phyloP scores from a whole-genome alignment of 2,329 filamentous ascomycete species.

The Colletotrichum noveboracense region DNA sequence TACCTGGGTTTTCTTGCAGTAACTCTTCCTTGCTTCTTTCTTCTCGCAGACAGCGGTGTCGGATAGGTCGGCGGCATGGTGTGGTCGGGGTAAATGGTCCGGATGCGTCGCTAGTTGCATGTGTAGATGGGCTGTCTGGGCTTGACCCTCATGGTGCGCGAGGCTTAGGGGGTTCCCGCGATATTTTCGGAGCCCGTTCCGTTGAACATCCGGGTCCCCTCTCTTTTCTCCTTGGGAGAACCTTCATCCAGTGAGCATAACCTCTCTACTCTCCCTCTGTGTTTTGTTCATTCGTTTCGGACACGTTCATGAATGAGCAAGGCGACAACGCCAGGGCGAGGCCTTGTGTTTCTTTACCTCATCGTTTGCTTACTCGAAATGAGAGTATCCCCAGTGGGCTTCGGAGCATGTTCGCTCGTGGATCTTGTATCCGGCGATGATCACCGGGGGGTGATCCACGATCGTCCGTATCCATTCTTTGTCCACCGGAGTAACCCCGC shows the following conservation, averaged over 20 bases:
- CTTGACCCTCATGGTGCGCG: neutral
- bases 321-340: neutral
- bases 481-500: neutral
- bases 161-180: neutral
- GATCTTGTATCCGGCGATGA: neutral
- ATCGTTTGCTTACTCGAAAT: neutral
- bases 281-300: neutral
- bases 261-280: neutral
- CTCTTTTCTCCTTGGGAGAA: neutral
- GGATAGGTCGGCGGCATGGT: neutral
- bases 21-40: neutral
- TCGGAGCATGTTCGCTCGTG: neutral
- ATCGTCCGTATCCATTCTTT: neutral
- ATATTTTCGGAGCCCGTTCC: neutral
- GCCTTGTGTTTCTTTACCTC: neutral
- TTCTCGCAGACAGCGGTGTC: neutral
- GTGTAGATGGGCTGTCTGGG: neutral
- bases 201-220: neutral
- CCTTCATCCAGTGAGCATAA: neutral
- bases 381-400: neutral
- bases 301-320: neutral
- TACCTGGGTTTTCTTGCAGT: neutral
- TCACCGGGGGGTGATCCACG: neutral
- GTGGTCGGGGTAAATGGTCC: neutral
- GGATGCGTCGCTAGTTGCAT: neutral